phyloP scores from a whole-genome alignment of 2,329 filamentous ascomycete species.

The Falciphora oryzae region DNA sequence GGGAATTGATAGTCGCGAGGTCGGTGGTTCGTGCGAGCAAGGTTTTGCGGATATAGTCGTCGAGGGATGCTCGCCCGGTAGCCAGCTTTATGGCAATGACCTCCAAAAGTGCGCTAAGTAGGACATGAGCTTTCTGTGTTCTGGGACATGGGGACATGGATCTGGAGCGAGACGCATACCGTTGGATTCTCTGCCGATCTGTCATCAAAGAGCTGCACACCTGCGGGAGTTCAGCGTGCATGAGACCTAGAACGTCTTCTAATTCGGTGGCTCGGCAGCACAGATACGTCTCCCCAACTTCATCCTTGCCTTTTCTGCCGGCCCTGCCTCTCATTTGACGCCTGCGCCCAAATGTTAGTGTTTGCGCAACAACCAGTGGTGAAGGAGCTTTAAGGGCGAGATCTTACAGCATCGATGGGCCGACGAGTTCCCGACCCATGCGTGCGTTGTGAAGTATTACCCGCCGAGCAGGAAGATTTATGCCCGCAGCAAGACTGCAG shows the following conservation, averaged over 20 bases:
- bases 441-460: conserved; percentile 71
- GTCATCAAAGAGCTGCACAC: conserved; percentile 63
- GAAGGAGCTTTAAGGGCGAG: not conserved
- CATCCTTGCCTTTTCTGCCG: conserved; percentile 72
- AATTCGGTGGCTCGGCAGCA: conserved; percentile 66
- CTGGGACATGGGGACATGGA: not conserved
- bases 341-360: not conserved
- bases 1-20: conserved; percentile 39
- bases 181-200: conserved; percentile 9
- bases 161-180: conserved; percentile 24
- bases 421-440: conserved; percentile 73
- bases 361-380: not conserved
- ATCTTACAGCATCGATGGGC: conserved; percentile 60
- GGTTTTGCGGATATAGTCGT: conserved; percentile 64
- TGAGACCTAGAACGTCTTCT: conserved; percentile 62
- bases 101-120: conserved; percentile 64
- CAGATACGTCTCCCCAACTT: conserved; percentile 70
- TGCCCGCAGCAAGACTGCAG: conserved; percentile 76
- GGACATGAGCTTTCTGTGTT: conserved; percentile 45
- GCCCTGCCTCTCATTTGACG: conserved; percentile 76
- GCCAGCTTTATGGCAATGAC: conserved; percentile 63
- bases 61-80: conserved; percentile 56
- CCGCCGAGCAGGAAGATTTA: conserved; percentile 67
- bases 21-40: conserved; percentile 56
- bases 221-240: conserved; percentile 66